phyloP scores from a whole-genome alignment of 2,329 filamentous ascomycete genomes.

The Ceratocystis harringtonii region DNA sequence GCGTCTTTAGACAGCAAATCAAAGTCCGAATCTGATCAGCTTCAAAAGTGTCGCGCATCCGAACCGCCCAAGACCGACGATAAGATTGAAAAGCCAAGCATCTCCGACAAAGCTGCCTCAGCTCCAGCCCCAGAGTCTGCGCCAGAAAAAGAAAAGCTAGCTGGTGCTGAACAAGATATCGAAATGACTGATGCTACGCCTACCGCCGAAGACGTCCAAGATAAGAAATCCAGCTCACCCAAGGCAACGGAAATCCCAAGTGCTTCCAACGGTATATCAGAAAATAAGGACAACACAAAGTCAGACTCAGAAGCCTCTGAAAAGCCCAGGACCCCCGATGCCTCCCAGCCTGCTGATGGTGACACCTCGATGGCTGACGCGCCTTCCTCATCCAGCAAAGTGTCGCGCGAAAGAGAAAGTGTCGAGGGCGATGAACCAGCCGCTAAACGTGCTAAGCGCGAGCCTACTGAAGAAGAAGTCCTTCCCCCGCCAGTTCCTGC shows the following conservation, averaged over 20 bases:
- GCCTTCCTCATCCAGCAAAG: slow-evolving; percentile 37
- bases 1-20: neutral
- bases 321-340: slow-evolving; percentile 9
- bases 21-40: slow-evolving; percentile 3
- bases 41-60: neutral
- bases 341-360: slow-evolving; percentile 20
- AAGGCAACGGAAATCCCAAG: neutral
- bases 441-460: slow-evolving; percentile 69
- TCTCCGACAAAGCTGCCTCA: neutral
- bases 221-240: neutral
- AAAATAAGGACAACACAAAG: neutral
- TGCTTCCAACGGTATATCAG: neutral
- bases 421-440: slow-evolving; percentile 51
- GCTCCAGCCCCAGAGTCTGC: neutral
- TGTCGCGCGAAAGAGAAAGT: slow-evolving; percentile 62
- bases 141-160: neutral
- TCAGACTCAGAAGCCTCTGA: neutral
- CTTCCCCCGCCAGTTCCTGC: slow-evolving; percentile 16
- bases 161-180: neutral
- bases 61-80: neutral
- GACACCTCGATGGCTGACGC: slow-evolving; percentile 28
- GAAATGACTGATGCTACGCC: slow-evolving; percentile 3
- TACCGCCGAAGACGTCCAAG: neutral
- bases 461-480: slow-evolving; percentile 34
- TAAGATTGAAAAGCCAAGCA: neutral